phyloP scores from a whole-genome alignment of 2,329 filamentous ascomycete genomes.

The Hawksworthiomyces lignivorus region DNA sequence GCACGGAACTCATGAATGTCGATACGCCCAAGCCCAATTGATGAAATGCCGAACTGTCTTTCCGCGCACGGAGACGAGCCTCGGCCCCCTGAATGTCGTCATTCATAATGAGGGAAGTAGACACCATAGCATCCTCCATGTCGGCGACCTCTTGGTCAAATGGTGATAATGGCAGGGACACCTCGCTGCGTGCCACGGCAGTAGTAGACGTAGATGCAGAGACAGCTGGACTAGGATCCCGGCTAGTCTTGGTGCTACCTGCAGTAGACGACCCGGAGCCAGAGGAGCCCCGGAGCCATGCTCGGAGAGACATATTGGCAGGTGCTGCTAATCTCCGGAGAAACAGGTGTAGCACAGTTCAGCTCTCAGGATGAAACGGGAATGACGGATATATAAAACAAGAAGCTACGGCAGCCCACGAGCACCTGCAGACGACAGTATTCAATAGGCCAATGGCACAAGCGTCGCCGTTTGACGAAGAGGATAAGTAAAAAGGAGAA shows the following conservation, averaged over 20 bases:
- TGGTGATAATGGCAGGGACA: no score
- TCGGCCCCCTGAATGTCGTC: constrained; percentile 86
- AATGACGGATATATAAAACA: no score
- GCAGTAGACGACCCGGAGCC: constrained; percentile 13
- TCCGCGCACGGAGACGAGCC: constrained; percentile 60
- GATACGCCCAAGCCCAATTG: constrained; percentile 73
- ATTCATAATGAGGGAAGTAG: constrained; percentile 70
- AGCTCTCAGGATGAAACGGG: no score
- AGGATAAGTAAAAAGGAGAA: no score
- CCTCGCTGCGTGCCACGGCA: constrained; percentile 15
- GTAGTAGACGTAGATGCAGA: constrained; percentile 19
- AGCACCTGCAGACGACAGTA: no score
- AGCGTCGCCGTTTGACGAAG: no score
- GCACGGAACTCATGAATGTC: constrained; percentile 74
- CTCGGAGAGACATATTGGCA: constrained; percentile 35
- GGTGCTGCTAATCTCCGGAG: no score
- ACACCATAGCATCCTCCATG: constrained; percentile 53
- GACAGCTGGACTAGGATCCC: constrained; percentile 22
- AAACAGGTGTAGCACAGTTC: no score
- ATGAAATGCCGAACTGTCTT: constrained; percentile 80
- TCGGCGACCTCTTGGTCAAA: constrained; percentile 39
- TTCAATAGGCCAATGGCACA: no score
- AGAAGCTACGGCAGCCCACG: no score
- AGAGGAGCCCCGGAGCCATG: constrained; percentile 43
- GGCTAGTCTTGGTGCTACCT: constrained; percentile 27